These are phyloP conservation scores for Stagonosporopsis tanaceti DNA, from an alignment of 2,329 filamentous ascomycete species.

Conservation along the genomic window DNA sequence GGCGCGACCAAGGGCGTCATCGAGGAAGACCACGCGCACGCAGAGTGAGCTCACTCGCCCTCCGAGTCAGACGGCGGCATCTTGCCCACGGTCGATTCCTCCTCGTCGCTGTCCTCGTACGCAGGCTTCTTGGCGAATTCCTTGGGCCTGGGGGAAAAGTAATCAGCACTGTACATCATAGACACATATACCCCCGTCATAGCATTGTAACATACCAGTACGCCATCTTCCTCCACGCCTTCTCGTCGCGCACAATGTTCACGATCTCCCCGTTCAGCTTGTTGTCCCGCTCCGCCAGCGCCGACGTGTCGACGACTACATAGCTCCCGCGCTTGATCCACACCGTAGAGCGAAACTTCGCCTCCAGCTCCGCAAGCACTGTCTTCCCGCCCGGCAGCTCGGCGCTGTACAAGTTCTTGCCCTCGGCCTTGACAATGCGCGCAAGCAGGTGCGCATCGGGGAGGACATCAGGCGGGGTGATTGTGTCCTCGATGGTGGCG, in stretches of 20 bases:
- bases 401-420: slow-evolving; percentile 88
- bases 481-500: slow-evolving; percentile 77
- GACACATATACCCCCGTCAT: slow-evolving; percentile 9
- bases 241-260: slow-evolving; percentile 91
- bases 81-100: slow-evolving; percentile 81
- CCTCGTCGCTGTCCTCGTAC: slow-evolving; percentile 73
- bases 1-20: slow-evolving; percentile 42
- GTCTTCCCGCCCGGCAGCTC: slow-evolving; percentile 69
- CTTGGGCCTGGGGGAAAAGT: slow-evolving; percentile 65
- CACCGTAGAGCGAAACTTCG: slow-evolving; percentile 88
- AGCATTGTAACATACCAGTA: slow-evolving; percentile 70
- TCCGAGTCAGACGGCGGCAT: slow-evolving; percentile 85
- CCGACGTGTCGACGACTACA: slow-evolving; percentile 78
- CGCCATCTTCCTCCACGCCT: slow-evolving; percentile 83
- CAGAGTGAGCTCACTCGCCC: slow-evolving; percentile 58
- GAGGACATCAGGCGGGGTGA: slow-evolving; percentile 65
- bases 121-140: slow-evolving; percentile 73
- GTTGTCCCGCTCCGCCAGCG: slow-evolving; percentile 72
- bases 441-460: slow-evolving; percentile 69
- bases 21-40: slow-evolving; percentile 41
- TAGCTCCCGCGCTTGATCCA: slow-evolving; percentile 92
- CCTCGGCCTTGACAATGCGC: slow-evolving; percentile 80
- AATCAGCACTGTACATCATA: slow-evolving; percentile 18
- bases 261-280: slow-evolving; percentile 89
- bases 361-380: slow-evolving; percentile 80